phyloP scores from a whole-genome alignment of 2,329 filamentous ascomycete genomes.

The Fusarium sp. region DNA sequence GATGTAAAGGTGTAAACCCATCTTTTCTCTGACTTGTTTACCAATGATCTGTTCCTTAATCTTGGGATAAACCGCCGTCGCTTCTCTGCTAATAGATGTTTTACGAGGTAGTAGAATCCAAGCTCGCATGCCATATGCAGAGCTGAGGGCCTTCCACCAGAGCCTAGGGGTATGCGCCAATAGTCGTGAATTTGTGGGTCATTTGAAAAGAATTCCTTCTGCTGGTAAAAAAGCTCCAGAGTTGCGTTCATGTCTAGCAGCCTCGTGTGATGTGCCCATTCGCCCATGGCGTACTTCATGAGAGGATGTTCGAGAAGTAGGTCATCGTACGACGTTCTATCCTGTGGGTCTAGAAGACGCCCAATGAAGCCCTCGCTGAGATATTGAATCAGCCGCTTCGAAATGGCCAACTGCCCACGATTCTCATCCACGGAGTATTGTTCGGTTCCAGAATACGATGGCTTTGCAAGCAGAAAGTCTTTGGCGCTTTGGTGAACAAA shows the following conservation, averaged over 20 bases:
- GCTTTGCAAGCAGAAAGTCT: background rate
- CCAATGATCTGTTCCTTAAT: background rate
- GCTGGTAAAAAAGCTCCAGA: background rate
- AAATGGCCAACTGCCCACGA: background rate
- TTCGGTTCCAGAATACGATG: background rate
- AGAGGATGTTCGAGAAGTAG: background rate
- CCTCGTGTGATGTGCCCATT: background rate
- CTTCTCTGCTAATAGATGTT: background rate
- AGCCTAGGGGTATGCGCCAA: fast-evolving
- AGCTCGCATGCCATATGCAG: background rate
- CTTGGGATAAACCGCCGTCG: background rate
- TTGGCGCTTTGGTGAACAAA: conserved; percentile 12
- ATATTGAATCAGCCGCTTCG: background rate
- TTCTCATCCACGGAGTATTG: background rate
- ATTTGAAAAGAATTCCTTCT: background rate
- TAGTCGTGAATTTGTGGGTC: background rate
- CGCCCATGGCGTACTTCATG: background rate
- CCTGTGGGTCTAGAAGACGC: background rate
- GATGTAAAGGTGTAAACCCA: background rate
- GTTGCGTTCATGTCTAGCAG: background rate
- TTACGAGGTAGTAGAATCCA: background rate
- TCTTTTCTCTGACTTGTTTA: fast-evolving
- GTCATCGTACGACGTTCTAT: background rate
- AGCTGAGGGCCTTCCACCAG: background rate
- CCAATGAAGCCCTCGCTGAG: background rate